Evolutionary conservation across 2,329 filamentous ascomycete species (phyloP).

Genomic region (Xylaria sp.): DNA sequence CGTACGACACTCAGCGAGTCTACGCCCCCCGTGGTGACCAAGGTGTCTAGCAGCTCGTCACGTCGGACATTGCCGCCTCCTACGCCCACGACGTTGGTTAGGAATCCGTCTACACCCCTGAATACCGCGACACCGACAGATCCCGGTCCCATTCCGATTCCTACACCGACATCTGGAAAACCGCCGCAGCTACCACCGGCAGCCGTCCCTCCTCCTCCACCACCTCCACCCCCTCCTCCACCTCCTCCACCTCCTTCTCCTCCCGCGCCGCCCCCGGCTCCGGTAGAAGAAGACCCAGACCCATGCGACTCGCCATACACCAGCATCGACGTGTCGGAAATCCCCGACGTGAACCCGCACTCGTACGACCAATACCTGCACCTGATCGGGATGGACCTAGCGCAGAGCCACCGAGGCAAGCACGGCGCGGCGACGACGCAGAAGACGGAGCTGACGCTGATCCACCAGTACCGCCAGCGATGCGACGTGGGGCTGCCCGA

Average conservation of each 20-base stretch:
- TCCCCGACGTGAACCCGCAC: constrained; percentile 27
- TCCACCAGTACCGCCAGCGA: constrained; percentile 34
- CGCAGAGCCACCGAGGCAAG: not conserved
- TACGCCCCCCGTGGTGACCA: not conserved
- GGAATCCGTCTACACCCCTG: not conserved
- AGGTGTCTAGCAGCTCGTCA: not conserved
- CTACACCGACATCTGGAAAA: not conserved
- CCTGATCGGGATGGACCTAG: constrained; percentile 25
- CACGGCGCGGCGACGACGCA: not conserved
- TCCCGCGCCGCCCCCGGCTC: not conserved
- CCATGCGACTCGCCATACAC: constrained; percentile 31
- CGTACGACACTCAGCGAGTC: not conserved
- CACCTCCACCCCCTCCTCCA: not conserved
- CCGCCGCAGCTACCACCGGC: too few relatives aligned
- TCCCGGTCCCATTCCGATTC: too few relatives aligned
- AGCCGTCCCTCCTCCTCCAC: too few relatives aligned
- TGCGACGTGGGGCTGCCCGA: constrained; percentile 29
- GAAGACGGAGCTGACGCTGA: constrained; percentile 11
- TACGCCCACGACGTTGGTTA: too few relatives aligned
- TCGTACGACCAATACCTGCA: constrained; percentile 31
- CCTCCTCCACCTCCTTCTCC: not conserved
- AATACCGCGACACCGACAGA: too few relatives aligned
- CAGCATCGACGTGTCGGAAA: constrained; percentile 31
- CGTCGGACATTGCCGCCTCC: not conserved
- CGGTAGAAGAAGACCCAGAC: not conserved